Conservation (phyloP, 2,329 filamentous ascomycete genomes). For the Arthrobotrys megalospora region DNA sequence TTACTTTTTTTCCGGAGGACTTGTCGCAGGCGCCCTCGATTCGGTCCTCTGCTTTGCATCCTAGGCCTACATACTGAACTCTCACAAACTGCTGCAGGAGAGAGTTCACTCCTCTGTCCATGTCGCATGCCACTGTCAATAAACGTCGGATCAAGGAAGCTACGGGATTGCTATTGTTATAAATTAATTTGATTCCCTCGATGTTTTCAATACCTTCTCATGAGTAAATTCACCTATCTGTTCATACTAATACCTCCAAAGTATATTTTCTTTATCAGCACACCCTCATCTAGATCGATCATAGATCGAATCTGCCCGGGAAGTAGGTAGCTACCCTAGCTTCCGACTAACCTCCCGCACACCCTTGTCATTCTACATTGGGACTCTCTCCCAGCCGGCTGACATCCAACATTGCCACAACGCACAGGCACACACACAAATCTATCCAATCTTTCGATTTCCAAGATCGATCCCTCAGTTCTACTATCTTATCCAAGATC, state of each 20-base stretch:
- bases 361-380: conserved; percentile 7
- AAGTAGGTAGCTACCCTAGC: not conserved
- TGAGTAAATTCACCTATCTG: not conserved
- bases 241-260: too few relatives aligned
- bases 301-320: conserved; percentile 1
- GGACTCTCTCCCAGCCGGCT: not conserved
- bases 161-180: conserved; percentile 7
- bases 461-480: not conserved
- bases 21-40: not conserved
- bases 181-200: conserved; percentile 14
- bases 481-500: conserved; percentile 8
- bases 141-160: not conserved
- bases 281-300: conserved; percentile 14
- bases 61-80: conserved; percentile 14
- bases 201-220: not conserved
- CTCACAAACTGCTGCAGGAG: conserved; percentile 28
- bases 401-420: conserved; percentile 10
- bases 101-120: conserved; percentile 29
- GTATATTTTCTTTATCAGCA: not conserved
- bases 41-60: not conserved
- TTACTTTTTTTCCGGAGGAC: not conserved
- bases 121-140: conserved; percentile 13
- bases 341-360: not conserved
- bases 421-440: not conserved
- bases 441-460: not conserved